Base-by-base conservation (phyloP, 2,329 filamentous ascomycete genomes). In the Claviceps quebecensis region DNA sequence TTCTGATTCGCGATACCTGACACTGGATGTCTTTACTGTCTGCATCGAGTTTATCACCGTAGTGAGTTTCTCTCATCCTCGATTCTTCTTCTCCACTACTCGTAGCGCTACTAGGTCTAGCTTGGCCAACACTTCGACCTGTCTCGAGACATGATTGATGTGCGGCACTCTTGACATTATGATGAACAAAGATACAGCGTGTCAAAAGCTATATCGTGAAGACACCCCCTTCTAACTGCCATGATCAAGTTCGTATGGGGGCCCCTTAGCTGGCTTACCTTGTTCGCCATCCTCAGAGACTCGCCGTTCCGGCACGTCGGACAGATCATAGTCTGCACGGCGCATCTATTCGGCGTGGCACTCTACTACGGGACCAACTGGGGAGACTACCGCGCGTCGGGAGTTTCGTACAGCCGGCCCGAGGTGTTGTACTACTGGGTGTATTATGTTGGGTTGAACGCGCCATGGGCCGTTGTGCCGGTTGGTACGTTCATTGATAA, bases 1-100 rank as follows among this genome's bases (percentile, higher is more conserved):
- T 37, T 90, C 86, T 2, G 89, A 95, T 69, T 94, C 88, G 51
- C 77, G 89, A 44, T 95, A 95, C 62, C 71, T 95, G 58, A 89
- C 84, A 2, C 81, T 82, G 17, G 86, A 93, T 62, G 76, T 83
- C 1, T 89, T 95, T 60, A 88, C 93, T 58, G 72, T 95, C n/a
- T 90, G 86, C 65, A 83, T 95, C 66, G 89, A 95, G 72, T 80
- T 77, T 17, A 80, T 95, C 55, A 95, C 89, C 1, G 81, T 81
- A 43, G 85, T 90, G 69, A 61, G 29, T 34, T 34, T 34, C 29
- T 34, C 29, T 34, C 9, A 34, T 34, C 29, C 29, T 34, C 1
- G 9, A 34, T 34, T 1, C 29, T 34, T 34, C 9, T 9, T 26
- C 29, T 34, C 29, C 29, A 34, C 29, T 34, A 34, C 29, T 9